Evolutionary conservation across 108 stramenopile genomes (phyloP), one percentile per base, ranked within the genome.

Genomic region (Nitzschia putrida): DNA sequence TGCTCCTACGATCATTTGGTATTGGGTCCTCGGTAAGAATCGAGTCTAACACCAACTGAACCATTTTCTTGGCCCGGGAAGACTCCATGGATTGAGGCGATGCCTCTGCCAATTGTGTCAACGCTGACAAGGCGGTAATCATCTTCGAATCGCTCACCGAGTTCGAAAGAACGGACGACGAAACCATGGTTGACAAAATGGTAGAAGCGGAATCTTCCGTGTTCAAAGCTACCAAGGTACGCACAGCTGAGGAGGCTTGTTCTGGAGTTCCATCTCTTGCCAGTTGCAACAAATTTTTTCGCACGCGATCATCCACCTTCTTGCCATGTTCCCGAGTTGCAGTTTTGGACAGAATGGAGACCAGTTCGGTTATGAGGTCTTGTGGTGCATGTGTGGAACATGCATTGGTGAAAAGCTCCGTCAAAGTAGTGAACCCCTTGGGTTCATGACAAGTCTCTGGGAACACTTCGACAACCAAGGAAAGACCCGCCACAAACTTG

Each of bases 181-280:
- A 71, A 45, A 84, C 80, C 20, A 93, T 74, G 10, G 84, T 77
- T 52, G 80, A 79, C 16, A 90, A 61, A 3, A 93, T 64, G 3
- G 81, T 77, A 14, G 53, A 69, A 18, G 47, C 47, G 18, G 47
- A 89, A 88, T 23, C 70, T 29, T 20, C 54, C 44, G 13, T 56
- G 72, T 53, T 42, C 53, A 89, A 45, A 11, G 88, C 78, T 22
- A 82, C 80, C 23, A 94, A 74, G 0, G 89, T 85, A 39, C 72
- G 64, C 23, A 89, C 84, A n/a, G 91, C 86, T 74, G 89, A 77
- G 22, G 74, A 73, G n/a, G 93, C 93, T 79, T 95, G 91, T 63
- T 90, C 85, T 43, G 88, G 84, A 24, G 86, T 84, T 41, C 88
- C 88, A 63, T 88, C 85, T 39, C 79, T 68, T 54, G 61, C 68